Evolutionary conservation across 1,284 basidiomycete species (phyloP), one percentile per base, ranked within the genome.

Genomic region (Moesziomyces globuligerus): DNA sequence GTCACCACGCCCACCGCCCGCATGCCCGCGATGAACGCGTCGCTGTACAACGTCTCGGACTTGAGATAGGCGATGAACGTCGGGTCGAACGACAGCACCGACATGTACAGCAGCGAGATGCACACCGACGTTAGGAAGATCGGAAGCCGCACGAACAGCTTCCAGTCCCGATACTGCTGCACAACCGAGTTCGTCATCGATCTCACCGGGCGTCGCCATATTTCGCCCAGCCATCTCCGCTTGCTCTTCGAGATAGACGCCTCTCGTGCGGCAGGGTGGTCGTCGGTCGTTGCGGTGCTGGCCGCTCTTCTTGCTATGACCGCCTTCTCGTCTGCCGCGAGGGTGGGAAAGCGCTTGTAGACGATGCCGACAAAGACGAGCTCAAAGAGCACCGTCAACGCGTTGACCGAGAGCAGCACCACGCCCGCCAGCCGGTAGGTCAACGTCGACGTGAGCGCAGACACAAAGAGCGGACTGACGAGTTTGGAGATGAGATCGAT

Each of bases 401-500:
- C 66, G 32, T 56, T 66, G 42, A 75, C 50, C 11, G 49, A 39
- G n/a, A 79, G 43, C 40, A 79, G 44, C n/a, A 77, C 53, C 26
- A 79, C 48, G 8, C 48, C 52, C 9, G 71, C 67, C 24, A 52
- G 25, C 20, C 40, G 54, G 46, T 79, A 75, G 37, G 55, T 55
- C 26, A 61, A 53, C n/a, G 66, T 53, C 25, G 60, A 57, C 0
- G 87, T 86, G 28, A 88, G 81, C n/a, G 86, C 78, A 0, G 86
- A 87, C 13, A 87, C 86, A 52, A 88, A 87, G 4, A 88, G 79
- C 0, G 87, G 87, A 1, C 87, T 85, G 5, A 86, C 62, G 5
- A 88, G 85, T 70, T 88, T 87, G 71, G 85, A 86, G 13, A 87
- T 76, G 2, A 88, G 82, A 69, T 88, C 86, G 46, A 87, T 87